These are phyloP conservation scores for Tetracladium maxilliforme DNA, from an alignment of 2,329 filamentous ascomycete genomes.

Conservation along the genomic window DNA sequence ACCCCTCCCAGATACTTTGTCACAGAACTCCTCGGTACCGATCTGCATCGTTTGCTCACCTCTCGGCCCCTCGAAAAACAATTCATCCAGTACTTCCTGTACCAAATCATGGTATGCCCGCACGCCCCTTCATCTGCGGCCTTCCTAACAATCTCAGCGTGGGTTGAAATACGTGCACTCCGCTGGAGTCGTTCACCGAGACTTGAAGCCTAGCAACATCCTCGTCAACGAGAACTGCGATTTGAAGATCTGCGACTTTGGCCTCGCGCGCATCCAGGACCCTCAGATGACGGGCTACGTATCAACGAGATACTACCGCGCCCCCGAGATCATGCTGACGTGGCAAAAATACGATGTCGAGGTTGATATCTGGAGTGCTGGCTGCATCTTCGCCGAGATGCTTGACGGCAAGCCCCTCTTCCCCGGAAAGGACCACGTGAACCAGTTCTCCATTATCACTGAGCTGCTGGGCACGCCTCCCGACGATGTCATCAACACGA, in stretches of 20 bases:
- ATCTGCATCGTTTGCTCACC: conserved; percentile 87
- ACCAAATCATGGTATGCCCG: conserved; percentile 80
- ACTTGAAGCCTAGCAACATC: conserved; percentile 97
- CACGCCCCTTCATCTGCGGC: not conserved
- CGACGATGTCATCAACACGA: conserved; percentile 96
- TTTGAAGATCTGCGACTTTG: conserved; percentile 98
- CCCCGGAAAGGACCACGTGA: conserved; percentile 97
- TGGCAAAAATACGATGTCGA: conserved; percentile 99
- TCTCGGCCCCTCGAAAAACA: conserved; percentile 96
- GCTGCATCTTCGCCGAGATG: conserved; percentile 99
- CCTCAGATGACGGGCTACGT: conserved; percentile 99
- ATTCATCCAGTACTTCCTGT: conserved; percentile 99
- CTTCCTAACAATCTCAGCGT: conserved; percentile 39
- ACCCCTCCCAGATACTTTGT: conserved; percentile 70
- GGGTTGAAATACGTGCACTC: conserved; percentile 99
- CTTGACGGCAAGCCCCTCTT: conserved; percentile 96
- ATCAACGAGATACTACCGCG: conserved; percentile 95
- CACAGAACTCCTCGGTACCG: conserved; percentile 91
- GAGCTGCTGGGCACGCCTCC: conserved; percentile 92
- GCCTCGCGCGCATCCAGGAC: conserved; percentile 91
- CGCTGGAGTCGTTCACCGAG: conserved; percentile 91
- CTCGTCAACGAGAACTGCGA: conserved; percentile 99
- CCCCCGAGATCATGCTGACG: conserved; percentile 98
- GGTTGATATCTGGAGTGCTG: conserved; percentile 98
- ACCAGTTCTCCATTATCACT: conserved; percentile 99